Evolutionary conservation across 2,329 filamentous ascomycete species (phyloP), one percentile per base, ranked within the genome.

Genomic region (Colletotrichum sp.): DNA sequence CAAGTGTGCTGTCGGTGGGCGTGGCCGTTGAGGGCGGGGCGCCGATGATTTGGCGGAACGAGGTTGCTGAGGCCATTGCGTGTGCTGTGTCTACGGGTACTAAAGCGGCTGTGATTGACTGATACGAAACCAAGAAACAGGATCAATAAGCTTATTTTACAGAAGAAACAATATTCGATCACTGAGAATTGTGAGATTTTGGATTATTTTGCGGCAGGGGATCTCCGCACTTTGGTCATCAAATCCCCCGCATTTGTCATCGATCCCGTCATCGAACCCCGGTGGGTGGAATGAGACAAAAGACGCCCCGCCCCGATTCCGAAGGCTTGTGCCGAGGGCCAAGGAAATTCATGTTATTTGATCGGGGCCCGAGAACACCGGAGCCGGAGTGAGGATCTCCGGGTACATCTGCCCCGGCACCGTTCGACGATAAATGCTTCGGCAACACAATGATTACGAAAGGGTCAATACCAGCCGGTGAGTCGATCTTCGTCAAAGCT

Each of bases 1-100:
- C 83, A 60, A 94, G 87, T 3, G 89, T 89, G 77, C 89, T 92
- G 84, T 94, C 92, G 59, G 83, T 82, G 1, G 89, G 85, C 0
- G 90, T 89, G 9, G 92, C 92, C 1, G 89, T 90, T 16, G 90
- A 91, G 28, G 88, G 88, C 12, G 86, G 81, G 15, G 89, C 84
- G 73, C 92, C 92, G 71, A 94, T 80, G 73, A 92, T 83, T 39
- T 87, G 79, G 74, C 91, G 90, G 85, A 85, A 84, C 7, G 81
- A 82, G 7, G 71, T 71, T 65, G 74, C 70, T 6, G 74, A 74
- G 21, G 82, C 80, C 64, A 72, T 75, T 3, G 76, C 70, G 44
- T 0, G 55, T 69, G 18, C 15, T 18, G 24, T 16, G 34, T 36
- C 3, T 15, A 7, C 34, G 13, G 12, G 12, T 34, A 13, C 12